phyloP scores from a whole-genome alignment of 2,329 filamentous ascomycete genomes.

The Biscogniauxia sp. region DNA sequence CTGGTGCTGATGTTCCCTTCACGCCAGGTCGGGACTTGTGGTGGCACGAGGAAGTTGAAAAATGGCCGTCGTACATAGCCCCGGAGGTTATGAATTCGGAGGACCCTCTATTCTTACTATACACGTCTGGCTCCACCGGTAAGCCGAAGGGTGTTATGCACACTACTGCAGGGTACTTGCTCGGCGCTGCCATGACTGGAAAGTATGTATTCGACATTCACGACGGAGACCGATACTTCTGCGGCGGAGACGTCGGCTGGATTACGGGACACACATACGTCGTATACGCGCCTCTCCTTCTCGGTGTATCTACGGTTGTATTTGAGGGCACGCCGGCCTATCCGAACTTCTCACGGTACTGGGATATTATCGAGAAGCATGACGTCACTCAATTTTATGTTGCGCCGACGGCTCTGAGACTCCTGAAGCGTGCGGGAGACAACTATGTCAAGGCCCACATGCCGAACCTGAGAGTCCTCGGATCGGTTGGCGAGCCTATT shows the following conservation, averaged over 20 bases:
- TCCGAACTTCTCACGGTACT: conserved; percentile 96
- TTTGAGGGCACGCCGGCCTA: conserved; percentile 98
- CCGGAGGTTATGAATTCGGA: conserved; percentile 89
- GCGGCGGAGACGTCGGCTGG: conserved; percentile 97
- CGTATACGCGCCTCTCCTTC: conserved; percentile 89
- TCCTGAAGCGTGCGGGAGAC: conserved; percentile 93
- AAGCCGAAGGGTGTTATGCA: conserved; percentile 99
- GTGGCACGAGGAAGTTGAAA: conserved; percentile 99
- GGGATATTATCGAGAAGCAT: conserved; percentile 97
- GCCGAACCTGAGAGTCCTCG: conserved; percentile 84
- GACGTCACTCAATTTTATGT: conserved; percentile 98
- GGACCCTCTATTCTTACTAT: conserved; percentile 94
- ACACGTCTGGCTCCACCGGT: conserved; percentile 95
- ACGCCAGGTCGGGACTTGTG: conserved; percentile 85
- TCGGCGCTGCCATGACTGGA: conserved; percentile 88
- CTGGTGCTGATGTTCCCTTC: conserved; percentile 88
- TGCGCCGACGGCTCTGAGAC: conserved; percentile 85
- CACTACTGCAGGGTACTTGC: conserved; percentile 91
- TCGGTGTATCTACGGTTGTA: conserved; percentile 91
- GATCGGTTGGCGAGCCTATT: conserved; percentile 96
- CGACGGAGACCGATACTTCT: conserved; percentile 91
- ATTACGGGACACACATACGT: conserved; percentile 99
- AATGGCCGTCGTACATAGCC: conserved; percentile 89
- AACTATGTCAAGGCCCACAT: conserved; percentile 88
- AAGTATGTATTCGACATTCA: conserved; percentile 99